Conservation (phyloP, 1,139 yeast species). For the Lodderomyces oxycetoniae region DNA sequence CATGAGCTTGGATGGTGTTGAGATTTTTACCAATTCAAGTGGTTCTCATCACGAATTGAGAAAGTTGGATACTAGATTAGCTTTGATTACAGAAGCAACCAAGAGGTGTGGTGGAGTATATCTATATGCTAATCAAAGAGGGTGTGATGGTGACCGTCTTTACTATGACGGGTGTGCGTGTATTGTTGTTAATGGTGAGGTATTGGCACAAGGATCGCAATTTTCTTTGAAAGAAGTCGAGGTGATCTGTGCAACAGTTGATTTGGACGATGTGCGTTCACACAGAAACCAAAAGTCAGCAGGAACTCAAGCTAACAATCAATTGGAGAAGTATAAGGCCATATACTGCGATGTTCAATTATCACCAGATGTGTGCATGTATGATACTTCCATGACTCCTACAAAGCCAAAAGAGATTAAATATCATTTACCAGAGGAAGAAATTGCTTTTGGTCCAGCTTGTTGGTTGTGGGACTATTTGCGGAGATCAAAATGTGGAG, state of each 20-base stretch:
- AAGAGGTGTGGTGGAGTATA: constrained; percentile 95
- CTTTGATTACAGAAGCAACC: constrained; percentile 86
- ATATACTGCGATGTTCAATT: constrained; percentile 59
- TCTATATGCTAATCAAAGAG: constrained; percentile 88
- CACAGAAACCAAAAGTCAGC: constrained; percentile 76
- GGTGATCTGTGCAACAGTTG: constrained; percentile 89
- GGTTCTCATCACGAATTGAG: constrained; percentile 97
- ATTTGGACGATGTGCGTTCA: constrained; percentile 82
- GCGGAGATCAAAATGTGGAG: constrained; percentile 84
- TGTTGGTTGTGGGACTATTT: constrained; percentile 99
- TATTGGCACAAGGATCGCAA: constrained; percentile 91
- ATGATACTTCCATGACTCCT: constrained; percentile 65
- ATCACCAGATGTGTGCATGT: constrained; percentile 52
- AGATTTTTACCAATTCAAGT: constrained; percentile 88
- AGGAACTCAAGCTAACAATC: constrained; percentile 64
- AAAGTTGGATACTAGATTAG: constrained; percentile 77
- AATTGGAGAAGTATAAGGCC: constrained; percentile 53
- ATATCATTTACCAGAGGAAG: constrained; percentile 86
- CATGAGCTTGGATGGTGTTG: constrained; percentile 93
- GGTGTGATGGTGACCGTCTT: constrained; percentile 96
- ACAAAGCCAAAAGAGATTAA: constrained; percentile 45
- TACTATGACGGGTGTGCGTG: constrained; percentile 97
- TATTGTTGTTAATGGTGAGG: constrained; percentile 84
- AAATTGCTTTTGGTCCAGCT: constrained; percentile 96
- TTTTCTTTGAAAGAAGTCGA: constrained; percentile 88